Evolutionary conservation across 805 yeast species (phyloP).

Genomic region (Clavispora vitiphila): DNA sequence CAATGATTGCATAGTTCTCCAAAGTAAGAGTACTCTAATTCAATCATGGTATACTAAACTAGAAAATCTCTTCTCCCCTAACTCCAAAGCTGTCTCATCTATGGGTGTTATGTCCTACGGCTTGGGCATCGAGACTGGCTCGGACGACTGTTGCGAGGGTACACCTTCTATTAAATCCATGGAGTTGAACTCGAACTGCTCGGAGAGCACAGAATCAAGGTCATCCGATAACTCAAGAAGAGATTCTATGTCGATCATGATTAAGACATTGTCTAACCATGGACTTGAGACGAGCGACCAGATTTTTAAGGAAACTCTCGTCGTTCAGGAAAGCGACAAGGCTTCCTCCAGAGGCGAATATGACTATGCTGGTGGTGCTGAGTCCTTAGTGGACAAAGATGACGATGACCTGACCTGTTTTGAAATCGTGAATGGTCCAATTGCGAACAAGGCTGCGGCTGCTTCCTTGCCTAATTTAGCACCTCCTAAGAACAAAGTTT

Average conservation of each 20-base stretch:
- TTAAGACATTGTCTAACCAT: constrained; percentile 8
- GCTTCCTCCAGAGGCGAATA: constrained; percentile 8
- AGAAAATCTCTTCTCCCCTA: constrained; percentile 27
- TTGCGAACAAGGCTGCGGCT: constrained; percentile 3
- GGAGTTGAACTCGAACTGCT: neutral
- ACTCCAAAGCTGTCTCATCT: constrained; percentile 8
- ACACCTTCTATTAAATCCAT: neutral
- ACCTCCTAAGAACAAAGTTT: constrained; percentile 4
- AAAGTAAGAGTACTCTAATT: constrained; percentile 15
- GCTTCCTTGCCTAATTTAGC: constrained; percentile 15
- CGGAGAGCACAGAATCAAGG: neutral
- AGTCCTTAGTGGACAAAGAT: neutral
- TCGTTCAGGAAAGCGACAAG: constrained; percentile 3
- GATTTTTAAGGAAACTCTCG: constrained; percentile 3
- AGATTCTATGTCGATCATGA: constrained; percentile 8
- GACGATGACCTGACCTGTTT: constrained; percentile 11
- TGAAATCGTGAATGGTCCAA: constrained; percentile 9
- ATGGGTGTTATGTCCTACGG: constrained; percentile 9
- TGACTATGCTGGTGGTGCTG: constrained; percentile 8
- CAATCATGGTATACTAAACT: constrained; percentile 29
- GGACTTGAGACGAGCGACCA: constrained; percentile 9
- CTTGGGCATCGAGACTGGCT: constrained; percentile 13
- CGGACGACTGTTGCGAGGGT: neutral
- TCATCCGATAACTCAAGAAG: neutral
- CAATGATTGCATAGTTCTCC: constrained; percentile 4